Conservation (phyloP, 2,329 filamentous ascomycete genomes). For the Phoma sp. region DNA sequence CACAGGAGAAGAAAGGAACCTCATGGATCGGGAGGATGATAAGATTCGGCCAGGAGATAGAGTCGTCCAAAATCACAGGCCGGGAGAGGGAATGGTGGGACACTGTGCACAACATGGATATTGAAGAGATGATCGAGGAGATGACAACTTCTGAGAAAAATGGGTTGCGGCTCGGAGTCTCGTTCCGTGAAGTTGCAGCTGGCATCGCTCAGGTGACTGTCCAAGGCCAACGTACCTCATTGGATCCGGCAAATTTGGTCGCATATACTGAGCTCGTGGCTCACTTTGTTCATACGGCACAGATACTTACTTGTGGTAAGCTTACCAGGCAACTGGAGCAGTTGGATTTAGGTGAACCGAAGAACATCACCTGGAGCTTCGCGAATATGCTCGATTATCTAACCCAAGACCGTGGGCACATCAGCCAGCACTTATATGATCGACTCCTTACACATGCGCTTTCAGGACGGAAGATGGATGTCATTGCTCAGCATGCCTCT, state of each 20-base stretch:
- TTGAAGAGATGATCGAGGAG: not conserved
- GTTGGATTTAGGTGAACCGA: not conserved
- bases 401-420: not conserved
- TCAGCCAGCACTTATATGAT: not conserved
- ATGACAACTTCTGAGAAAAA: not conserved
- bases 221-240: not conserved
- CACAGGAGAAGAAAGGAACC: not conserved
- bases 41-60: not conserved
- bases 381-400: not conserved
- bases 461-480: too few species aligned
- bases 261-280: conserved; percentile 1
- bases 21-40: not conserved
- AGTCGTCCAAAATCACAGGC: not conserved
- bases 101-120: not conserved
- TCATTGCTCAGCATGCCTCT: too few species aligned
- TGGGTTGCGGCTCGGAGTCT: not conserved
- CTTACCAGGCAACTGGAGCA: not conserved
- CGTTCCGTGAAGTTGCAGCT: not conserved
- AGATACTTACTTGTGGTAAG: not conserved
- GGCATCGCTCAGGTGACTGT: not conserved
- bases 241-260: not conserved
- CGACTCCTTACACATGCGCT: too few species aligned
- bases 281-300: not conserved
- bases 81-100: conserved; percentile 6
- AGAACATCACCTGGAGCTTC: not conserved